These are phyloP conservation scores for Apophysomyces ossiformis DNA, from an alignment of 371 early-diverging fungal species.

Conservation along the genomic window DNA sequence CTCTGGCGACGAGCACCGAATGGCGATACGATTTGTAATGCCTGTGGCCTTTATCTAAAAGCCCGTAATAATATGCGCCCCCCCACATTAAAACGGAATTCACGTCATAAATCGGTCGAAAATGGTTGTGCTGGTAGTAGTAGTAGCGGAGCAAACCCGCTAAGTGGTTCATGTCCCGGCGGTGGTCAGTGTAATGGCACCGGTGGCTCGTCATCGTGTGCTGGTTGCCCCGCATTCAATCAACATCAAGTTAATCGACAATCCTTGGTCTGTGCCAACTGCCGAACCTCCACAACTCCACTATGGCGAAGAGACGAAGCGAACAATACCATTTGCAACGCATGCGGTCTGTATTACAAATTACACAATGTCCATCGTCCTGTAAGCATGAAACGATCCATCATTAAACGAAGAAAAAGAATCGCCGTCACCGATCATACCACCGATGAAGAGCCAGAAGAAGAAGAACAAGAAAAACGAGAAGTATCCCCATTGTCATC, in stretches of 20 bases:
- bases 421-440: slow-evolving; percentile 41
- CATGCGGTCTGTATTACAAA: slow-evolving; percentile 87
- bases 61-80: slow-evolving; percentile 50
- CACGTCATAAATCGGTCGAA: slow-evolving; percentile 18
- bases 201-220: slow-evolving; percentile 75
- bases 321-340: slow-evolving; percentile 85
- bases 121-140: background rate
- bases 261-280: slow-evolving; percentile 76
- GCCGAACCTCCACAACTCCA: slow-evolving; percentile 83
- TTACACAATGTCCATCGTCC: slow-evolving; percentile 80
- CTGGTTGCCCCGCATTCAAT: slow-evolving; percentile 80
- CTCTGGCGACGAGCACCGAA: slow-evolving; percentile 89
- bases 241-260: slow-evolving; percentile 67
- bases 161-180: slow-evolving; percentile 73
- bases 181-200: slow-evolving; percentile 81
- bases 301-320: slow-evolving; percentile 86
- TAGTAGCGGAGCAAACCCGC: slow-evolving; percentile 6
- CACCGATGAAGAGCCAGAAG: slow-evolving; percentile 25
- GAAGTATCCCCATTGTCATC: slow-evolving; percentile 5
- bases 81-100: slow-evolving; percentile 52
- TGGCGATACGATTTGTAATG: slow-evolving; percentile 89
- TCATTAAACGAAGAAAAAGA: slow-evolving; percentile 86
- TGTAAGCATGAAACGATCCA: slow-evolving; percentile 78
- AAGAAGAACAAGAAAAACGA: slow-evolving; percentile 20
- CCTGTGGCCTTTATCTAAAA: slow-evolving; percentile 81